Evolutionary conservation across 768 basidiomycete genomes (phyloP).

Genomic region (Leucosporidium creatinivorum): DNA sequence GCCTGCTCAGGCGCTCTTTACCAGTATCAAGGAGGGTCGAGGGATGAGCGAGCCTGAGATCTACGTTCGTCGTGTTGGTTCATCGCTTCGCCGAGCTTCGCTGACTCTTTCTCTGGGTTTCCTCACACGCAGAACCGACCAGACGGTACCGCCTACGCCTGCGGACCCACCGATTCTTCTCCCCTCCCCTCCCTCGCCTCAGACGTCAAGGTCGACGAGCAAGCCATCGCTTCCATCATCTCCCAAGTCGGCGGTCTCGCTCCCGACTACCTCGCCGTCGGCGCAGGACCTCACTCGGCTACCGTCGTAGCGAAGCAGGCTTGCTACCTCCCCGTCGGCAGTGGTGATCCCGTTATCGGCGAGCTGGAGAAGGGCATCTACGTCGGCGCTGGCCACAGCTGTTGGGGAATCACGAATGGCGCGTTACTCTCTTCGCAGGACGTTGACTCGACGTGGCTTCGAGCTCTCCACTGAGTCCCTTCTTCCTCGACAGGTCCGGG

Average conservation of each 20-base stretch:
- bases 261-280: slow-evolving; percentile 39
- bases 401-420: slow-evolving; percentile 36
- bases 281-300: slow-evolving; percentile 52
- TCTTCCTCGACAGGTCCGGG: slow-evolving; percentile 53
- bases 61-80: slow-evolving; percentile 35
- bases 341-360: slow-evolving; percentile 66
- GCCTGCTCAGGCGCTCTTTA: slow-evolving; percentile 49
- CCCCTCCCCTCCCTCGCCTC: slow-evolving; percentile 64
- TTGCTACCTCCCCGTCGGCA: slow-evolving; percentile 67
- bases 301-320: slow-evolving; percentile 56
- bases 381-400: slow-evolving; percentile 70
- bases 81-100: background rate
- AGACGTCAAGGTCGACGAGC: slow-evolving; percentile 55
- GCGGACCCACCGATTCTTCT: slow-evolving; percentile 68
- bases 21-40: slow-evolving; percentile 53
- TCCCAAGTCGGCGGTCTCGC: slow-evolving; percentile 41
- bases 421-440: no score
- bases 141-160: slow-evolving; percentile 55
- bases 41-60: slow-evolving; percentile 45
- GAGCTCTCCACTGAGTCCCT: background rate
- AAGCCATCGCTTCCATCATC: slow-evolving; percentile 51
- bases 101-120: background rate
- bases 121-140: slow-evolving; percentile 28
- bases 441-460: no score
- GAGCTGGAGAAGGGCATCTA: slow-evolving; percentile 56